phyloP scores from a whole-genome alignment of 2,329 filamentous ascomycete genomes.

The Talaromyces sp. region DNA sequence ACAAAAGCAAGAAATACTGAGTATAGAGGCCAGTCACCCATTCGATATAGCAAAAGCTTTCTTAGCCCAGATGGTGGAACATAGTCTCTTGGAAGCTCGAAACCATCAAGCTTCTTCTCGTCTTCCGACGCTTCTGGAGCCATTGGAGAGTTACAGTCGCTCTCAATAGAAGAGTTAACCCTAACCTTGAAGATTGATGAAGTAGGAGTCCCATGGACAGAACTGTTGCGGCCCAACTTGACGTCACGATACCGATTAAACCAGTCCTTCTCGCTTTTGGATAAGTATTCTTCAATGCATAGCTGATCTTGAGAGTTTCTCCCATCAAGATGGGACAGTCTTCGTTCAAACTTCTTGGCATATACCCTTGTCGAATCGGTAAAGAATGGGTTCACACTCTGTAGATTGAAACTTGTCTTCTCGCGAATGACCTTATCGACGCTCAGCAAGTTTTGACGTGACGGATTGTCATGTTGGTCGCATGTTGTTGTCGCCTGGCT shows the following conservation, averaged over 20 bases:
- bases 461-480: background rate
- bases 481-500: background rate
- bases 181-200: constrained; percentile 9
- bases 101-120: constrained; percentile 39
- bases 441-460: constrained; percentile 9
- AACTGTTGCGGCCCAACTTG: constrained; percentile 5
- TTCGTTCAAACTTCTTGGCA: constrained; percentile 49
- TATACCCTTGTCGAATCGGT: constrained; percentile 55
- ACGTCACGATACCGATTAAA: constrained; percentile 48
- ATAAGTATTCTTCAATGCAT: constrained; percentile 57
- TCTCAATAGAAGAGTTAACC: background rate
- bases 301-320: constrained; percentile 49
- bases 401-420: constrained; percentile 51
- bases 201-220: constrained; percentile 38
- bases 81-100: constrained; percentile 48
- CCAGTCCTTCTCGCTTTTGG: constrained; percentile 58
- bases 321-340: constrained; percentile 47
- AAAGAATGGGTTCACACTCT: constrained; percentile 59
- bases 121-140: constrained; percentile 14
- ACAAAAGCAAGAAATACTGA: constrained; percentile 50
- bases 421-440: constrained; percentile 43
- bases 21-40: constrained; percentile 57
- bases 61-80: constrained; percentile 47
- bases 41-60: constrained; percentile 43
- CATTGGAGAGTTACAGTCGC: background rate